A percentile compares a stretch with the other conserved stretches of the same genome.
Conservation (phyloP, 768 basidiomycete genomes). For the Amyloporia xantha region DNA sequence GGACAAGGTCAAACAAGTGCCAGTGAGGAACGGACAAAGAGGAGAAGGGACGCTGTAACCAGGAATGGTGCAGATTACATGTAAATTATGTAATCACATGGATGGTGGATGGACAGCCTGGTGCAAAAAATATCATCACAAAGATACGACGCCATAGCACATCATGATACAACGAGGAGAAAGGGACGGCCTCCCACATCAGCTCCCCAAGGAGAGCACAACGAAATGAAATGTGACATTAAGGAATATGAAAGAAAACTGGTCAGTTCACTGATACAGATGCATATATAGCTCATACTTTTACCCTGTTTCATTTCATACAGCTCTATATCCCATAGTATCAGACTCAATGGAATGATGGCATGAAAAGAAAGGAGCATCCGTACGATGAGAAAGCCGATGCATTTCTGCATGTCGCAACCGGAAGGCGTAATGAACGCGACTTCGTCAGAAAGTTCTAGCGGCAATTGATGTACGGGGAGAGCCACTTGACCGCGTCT, state of each 20-base stretch:
- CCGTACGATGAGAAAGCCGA: slow-evolving; percentile 51
- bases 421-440: too few species aligned
- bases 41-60: slow-evolving; percentile 12
- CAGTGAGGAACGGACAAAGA: slow-evolving; percentile 16
- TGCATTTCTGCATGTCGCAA: too few species aligned
- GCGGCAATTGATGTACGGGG: not conserved
- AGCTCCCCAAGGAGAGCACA: slow-evolving; percentile 4
- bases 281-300: too few species aligned
- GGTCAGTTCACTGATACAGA: too few species aligned
- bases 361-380: slow-evolving; percentile 71
- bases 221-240: too few species aligned
- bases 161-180: slow-evolving; percentile 14
- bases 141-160: slow-evolving; percentile 23
- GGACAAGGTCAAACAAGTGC: too few species aligned
- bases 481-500: not conserved
- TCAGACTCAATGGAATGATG: too few species aligned
- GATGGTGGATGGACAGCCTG: not conserved
- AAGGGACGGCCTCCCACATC: slow-evolving; percentile 18
- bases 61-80: slow-evolving; percentile 9
- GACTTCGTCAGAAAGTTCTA: too few species aligned
- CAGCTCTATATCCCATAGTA: too few species aligned
- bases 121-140: slow-evolving; percentile 12
- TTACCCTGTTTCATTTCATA: too few species aligned
- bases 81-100: slow-evolving; percentile 1
- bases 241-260: too few species aligned